Conservation (phyloP, 164 flowering plant species). For the Stephania cephalantha region DNA sequence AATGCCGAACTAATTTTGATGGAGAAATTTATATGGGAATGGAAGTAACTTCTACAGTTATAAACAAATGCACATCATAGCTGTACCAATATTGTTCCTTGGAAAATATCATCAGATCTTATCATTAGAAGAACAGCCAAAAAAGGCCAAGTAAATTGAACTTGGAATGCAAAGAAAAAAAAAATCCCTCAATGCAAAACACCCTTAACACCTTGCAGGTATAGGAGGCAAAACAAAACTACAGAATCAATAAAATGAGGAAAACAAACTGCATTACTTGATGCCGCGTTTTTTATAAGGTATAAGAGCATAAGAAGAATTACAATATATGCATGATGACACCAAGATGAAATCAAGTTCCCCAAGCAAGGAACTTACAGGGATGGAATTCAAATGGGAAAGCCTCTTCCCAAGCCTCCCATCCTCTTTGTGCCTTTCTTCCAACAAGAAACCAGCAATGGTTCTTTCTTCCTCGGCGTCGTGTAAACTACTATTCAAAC, state of each 20-base stretch:
- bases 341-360: not conserved
- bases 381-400: constrained; percentile 34
- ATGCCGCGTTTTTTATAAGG: not conserved
- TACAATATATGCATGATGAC: not conserved
- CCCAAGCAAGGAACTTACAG: constrained; percentile 20
- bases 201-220: not conserved
- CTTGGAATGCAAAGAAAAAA: not conserved
- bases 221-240: not conserved
- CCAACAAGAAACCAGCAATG: constrained; percentile 25
- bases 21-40: no score
- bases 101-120: not conserved
- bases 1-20: no score
- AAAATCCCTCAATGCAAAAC: not conserved
- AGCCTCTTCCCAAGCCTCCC: constrained; percentile 28
- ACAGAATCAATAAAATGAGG: not conserved
- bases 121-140: not conserved
- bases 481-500: constrained; percentile 26
- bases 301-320: not conserved
- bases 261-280: not conserved
- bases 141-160: not conserved
- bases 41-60: not conserved
- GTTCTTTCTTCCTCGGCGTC: constrained; percentile 27
- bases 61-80: not conserved
- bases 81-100: not conserved
- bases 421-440: constrained; percentile 14